Base-by-base conservation (phyloP, 805 yeast genomes). In the Lipomyces japonicus region DNA sequence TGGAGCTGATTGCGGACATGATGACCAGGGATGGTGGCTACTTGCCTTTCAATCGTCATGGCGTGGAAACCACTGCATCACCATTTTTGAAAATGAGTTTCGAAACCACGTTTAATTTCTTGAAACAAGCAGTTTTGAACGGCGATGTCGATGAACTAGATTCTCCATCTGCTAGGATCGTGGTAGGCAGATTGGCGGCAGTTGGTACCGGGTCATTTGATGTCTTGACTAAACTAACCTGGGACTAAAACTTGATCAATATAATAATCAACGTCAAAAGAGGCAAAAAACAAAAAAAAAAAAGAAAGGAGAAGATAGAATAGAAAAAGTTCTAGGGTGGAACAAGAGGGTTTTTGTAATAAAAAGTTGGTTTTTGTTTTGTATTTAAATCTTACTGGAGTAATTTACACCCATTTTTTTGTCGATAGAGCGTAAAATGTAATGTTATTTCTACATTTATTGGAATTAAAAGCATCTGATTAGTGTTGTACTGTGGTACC, bases 11-110 rank as follows among this genome's bases (percentile, higher is more conserved):
- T 69, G 99, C 95, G 58, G 99, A 93, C 70, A 86, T 87, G 88
- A 93, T 93, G 99, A 93, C 99, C 3, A 82, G 98, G 71, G 97
- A 93, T 71, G 99, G 99, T 65, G 80, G 95, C 1, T 93, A 90
- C 67, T 73, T 91, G 66, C 96, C 99, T 23, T 93, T 93, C 76
- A 90, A 88, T 71, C 86, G 99, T 76, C 96, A 88, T 73, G 99
- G 99, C 70, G 90, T 95, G 67, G 97, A 93, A 68, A 79, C 95
- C 1, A 80, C 93, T 12, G 89, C 97, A 1, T 90, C 97, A 5
- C 86, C 97, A 16, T 87, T 93, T 75, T 84, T 88, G 90, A 93
- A 93, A 75, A 93, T 93, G 99, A 88, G 96, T 49, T 93, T 89
- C 70, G 99, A 93, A 73, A 93, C 98, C 39, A 93, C 99, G 1